Evolutionary conservation across 495 filamentous ascomycete species (phyloP).

Genomic region (Xylaria bambusicola): DNA sequence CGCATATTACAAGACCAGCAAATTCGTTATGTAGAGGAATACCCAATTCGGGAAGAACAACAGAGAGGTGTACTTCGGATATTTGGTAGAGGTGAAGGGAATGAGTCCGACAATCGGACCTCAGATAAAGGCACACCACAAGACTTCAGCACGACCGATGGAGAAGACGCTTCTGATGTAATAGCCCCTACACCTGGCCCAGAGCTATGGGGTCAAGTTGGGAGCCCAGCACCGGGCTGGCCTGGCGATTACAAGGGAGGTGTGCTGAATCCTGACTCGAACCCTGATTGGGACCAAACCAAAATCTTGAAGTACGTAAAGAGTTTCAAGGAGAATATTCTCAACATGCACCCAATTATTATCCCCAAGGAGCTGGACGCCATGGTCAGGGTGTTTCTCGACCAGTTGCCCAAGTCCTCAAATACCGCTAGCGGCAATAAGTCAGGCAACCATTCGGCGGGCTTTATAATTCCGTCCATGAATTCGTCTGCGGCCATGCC

Average conservation of each 20-base stretch:
- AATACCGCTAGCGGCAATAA: conserved; percentile 23
- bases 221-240: conserved; percentile 46
- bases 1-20: conserved; percentile 44
- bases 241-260: conserved; percentile 38
- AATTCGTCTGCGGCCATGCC: conserved; percentile 30
- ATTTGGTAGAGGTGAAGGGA: conserved; percentile 77
- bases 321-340: conserved; percentile 77
- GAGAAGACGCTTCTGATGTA: conserved; percentile 49
- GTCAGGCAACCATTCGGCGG: conserved; percentile 17
- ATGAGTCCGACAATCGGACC: conserved; percentile 47
- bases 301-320: conserved; percentile 65
- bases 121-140: conserved; percentile 39
- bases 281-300: conserved; percentile 62
- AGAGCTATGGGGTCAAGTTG: conserved; percentile 52
- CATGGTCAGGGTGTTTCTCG: conserved; percentile 53
- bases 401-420: conserved; percentile 38
- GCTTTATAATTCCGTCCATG: conserved; percentile 30
- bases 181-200: conserved; percentile 49
- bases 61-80: conserved; percentile 72
- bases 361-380: conserved; percentile 49
- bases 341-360: conserved; percentile 89
- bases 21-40: conserved; percentile 64
- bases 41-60: conserved; percentile 71
- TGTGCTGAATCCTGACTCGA: conserved; percentile 61
- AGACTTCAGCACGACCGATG: conserved; percentile 31